Evolutionary conservation across 306 rosid species (phyloP).

Genomic region (Oemleria cerasiformis): DNA sequence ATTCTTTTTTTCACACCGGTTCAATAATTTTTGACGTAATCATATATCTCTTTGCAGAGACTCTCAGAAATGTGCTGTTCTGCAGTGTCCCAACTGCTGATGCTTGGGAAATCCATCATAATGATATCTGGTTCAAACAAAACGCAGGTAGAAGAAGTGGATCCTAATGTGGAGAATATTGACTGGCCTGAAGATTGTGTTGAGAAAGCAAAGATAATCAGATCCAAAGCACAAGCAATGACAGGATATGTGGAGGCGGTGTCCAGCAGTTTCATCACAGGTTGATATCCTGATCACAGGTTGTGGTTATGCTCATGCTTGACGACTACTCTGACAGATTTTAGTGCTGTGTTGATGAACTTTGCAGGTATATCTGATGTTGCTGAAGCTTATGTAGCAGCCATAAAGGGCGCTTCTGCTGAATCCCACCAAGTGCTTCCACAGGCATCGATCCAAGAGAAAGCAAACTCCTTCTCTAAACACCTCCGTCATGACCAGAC

Average conservation of each 20-base stretch:
- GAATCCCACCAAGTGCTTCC: conserved; percentile 56
- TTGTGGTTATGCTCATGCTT: neutral
- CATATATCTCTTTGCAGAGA: conserved; percentile 60
- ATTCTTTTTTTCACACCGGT: neutral
- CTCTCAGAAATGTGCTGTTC: conserved; percentile 92
- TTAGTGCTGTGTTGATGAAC: conserved; percentile 12
- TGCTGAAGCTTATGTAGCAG: conserved; percentile 73
- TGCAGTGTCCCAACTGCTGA: conserved; percentile 78
- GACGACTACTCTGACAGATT: neutral
- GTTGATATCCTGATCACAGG: conserved; percentile 32
- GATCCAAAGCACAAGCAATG: conserved; percentile 74
- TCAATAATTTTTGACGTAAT: conserved; percentile 12
- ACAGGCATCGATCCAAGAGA: conserved; percentile 58
- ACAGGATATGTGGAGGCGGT: conserved; percentile 79
- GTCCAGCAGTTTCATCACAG: conserved; percentile 83
- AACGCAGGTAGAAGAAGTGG: conserved; percentile 48
- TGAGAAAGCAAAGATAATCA: conserved; percentile 81
- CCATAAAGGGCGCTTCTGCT: conserved; percentile 59
- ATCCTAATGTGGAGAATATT: conserved; percentile 41
- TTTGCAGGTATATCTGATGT: conserved; percentile 85
- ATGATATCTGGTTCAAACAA: conserved; percentile 69
- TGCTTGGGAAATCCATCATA: conserved; percentile 74
- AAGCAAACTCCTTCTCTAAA: conserved; percentile 55
- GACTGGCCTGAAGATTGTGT: conserved; percentile 92
- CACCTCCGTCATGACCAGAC: conserved; percentile 68